These are phyloP conservation scores for Cokeromyces recurvatus DNA, from an alignment of 371 early-diverging fungal genomes.

Conservation along the genomic window DNA sequence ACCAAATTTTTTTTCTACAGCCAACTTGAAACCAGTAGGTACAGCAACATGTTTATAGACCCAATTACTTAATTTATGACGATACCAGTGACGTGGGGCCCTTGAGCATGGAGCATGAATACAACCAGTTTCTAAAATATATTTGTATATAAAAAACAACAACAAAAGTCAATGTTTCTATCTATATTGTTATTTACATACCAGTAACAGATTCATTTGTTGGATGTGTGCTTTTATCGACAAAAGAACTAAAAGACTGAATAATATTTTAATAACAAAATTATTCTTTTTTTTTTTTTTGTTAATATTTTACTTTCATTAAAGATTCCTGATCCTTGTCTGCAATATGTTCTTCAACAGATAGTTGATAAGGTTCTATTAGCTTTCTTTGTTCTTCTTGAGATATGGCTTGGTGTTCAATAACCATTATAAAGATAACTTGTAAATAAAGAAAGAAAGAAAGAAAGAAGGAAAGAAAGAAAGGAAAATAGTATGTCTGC, in stretches of 20 bases:
- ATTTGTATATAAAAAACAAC: too few relatives aligned
- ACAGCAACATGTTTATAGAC: constrained; percentile 22
- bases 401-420: background rate
- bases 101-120: constrained; percentile 25
- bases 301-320: constrained; percentile 13
- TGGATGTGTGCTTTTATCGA: constrained; percentile 20
- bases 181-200: background rate
- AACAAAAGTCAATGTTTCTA: background rate
- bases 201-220: too few relatives aligned
- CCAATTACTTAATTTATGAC: constrained; percentile 25
- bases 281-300: background rate
- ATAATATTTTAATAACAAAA: background rate
- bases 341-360: constrained; percentile 17
- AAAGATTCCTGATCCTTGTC: constrained; percentile 17
- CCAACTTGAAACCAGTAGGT: constrained; percentile 25
- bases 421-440: constrained; percentile 4
- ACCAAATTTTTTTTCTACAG: constrained; percentile 41
- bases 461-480: constrained; percentile 2
- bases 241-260: constrained; percentile 9
- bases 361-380: constrained; percentile 1
- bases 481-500: too few relatives aligned
- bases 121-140: constrained; percentile 11
- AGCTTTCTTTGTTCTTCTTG: background rate
- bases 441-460: constrained; percentile 2
- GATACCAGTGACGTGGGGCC: constrained; percentile 22